Evolutionary conservation across 352 stramenopile species (phyloP), one percentile per base, ranked within the genome.

Genomic region (Aphanomyces stellatus): DNA sequence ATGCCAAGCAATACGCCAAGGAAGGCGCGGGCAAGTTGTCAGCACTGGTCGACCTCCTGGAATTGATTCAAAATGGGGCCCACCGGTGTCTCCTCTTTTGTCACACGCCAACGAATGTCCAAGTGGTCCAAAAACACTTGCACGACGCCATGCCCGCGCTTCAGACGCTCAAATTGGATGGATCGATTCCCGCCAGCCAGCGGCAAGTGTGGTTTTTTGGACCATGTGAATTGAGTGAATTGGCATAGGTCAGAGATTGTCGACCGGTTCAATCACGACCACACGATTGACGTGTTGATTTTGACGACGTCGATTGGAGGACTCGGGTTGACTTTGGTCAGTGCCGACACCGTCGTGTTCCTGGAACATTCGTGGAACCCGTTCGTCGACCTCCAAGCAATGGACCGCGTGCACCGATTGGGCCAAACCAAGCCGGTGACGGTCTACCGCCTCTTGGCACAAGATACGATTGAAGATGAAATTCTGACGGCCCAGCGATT

Each of bases 301-400:
- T 80, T 98, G 35, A 99, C 96, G 17, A 99, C 96, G 0, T 78
- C 87, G 34, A 85, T 99, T 30, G 97, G 97, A 19, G 93, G 95
- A 0, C 72, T 99, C 4, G 97, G 97, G 22, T 84, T 99, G 6
- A 99, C 98, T 62, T 80, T 99, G 48, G 98, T 93, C 6, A 90
- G 87, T 11, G 96, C 96, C 3, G 94, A 99, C 74, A 98, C 90
- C 0, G 96, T 99, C 8, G 96, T 99, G 37, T 99, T 99, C 70
- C 71, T 99, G 1, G 97, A 99, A 74, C 91, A 98, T 65, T 94
- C 97, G 59, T 99, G 96, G 93, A 99, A 99, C 70, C 97, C 97
- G 22, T 95, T 97, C 71, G 87, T 97, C 34, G 96, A 99, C 72
- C 48, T 98, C 42, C 93, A 98, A 70, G 92, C 88, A 11, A 97